phyloP scores from a whole-genome alignment of 441 rosid species.

The Euphorbia schlechtendalii region DNA sequence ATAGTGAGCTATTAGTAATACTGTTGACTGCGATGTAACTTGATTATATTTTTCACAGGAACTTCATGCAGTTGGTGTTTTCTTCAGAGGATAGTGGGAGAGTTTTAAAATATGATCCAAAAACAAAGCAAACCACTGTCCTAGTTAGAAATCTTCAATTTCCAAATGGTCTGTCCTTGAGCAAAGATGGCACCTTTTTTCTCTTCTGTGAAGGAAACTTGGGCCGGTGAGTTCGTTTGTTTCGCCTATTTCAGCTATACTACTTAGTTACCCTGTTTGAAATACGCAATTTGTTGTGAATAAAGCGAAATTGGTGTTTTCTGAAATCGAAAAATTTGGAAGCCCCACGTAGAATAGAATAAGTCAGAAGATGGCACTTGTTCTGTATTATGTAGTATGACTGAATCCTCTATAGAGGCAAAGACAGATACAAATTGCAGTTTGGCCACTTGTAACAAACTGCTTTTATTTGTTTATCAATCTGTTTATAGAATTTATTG shows the following conservation, averaged over 20 bases:
- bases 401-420: no score
- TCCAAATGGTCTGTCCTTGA: slow-evolving; percentile 76
- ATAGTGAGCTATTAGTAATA: no score
- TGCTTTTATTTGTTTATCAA: neutral
- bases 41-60: slow-evolving; percentile 38
- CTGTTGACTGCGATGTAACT: slow-evolving; percentile 2
- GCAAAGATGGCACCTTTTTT: slow-evolving; percentile 81
- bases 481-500: neutral
- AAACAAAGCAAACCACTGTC: slow-evolving; percentile 53
- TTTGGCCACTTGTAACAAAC: neutral
- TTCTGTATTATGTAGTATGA: neutral
- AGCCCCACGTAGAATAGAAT: neutral
- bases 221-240: slow-evolving; percentile 46
- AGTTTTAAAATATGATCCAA: slow-evolving; percentile 62
- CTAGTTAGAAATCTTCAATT: slow-evolving; percentile 58
- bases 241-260: slow-evolving; percentile 1
- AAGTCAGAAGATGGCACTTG: neutral
- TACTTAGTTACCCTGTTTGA: neutral
- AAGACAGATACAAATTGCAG: neutral
- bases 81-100: slow-evolving; percentile 66
- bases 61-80: slow-evolving; percentile 71
- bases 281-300: neutral
- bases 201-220: slow-evolving; percentile 51
- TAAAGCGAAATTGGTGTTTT: neutral
- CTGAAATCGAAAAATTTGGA: neutral